Evolutionary conservation across 345 rosid species (phyloP), one percentile per base, ranked within the genome.

Genomic region (Eucalyptus marginata): DNA sequence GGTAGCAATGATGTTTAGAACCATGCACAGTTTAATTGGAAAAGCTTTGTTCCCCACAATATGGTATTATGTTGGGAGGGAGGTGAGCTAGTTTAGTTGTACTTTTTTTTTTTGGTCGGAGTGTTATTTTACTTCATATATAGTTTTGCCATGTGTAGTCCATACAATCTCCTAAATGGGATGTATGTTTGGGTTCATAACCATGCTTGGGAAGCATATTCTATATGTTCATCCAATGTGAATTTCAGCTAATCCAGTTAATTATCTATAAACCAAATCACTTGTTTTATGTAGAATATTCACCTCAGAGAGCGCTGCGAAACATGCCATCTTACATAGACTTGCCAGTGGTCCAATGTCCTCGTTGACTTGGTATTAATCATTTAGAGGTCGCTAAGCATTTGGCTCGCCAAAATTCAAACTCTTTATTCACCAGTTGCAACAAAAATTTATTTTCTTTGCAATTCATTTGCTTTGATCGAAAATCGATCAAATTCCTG

Each of bases 221-320:
- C 16, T 27, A 59, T 6, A 27, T 13, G 68, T 27, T 52, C 68
- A 13, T 62, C 33, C 33, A 10, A 29, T 29, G 68, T 62, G 8
- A 62, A 62, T 62, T 29, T 4, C 6, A 27, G 8, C 17, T 62
- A 62, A 29, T 62, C 6, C 8, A 6, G 0, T 13, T 27, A 6
- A 62, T 62, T 8, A 62, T 62, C 2, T 0, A 62, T 29, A 25
- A 27, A 3, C 68, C 15, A 13, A 62, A 62, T 62, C 16, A 6
- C 16, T 27, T 2, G 2, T 2, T 62, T 62, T 62, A 0, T 6
- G 1, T 62, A 13, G 4, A 62, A 62, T 62, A 62, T 1, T 3
- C 68, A 62, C 17, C n/a, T n/a, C 31, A 3, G 2, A 62, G 4
- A 29, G 58, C 4, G 4, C 25, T 54, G 58, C 2, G 0, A 54